Conservation (phyloP, 345 rosid species). For the Laguncularia racemosa region DNA sequence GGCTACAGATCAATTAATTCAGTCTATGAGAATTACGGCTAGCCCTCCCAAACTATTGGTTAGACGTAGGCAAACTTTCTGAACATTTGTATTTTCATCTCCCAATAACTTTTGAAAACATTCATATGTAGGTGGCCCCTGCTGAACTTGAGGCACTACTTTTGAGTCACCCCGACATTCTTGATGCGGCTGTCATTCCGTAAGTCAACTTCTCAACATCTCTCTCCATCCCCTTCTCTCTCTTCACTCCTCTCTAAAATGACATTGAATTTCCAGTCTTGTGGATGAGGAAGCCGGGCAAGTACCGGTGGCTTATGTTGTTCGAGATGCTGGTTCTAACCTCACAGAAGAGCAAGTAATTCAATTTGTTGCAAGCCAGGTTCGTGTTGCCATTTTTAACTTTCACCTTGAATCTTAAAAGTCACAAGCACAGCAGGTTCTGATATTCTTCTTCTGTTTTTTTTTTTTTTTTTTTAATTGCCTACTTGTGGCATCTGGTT, state of each 20-base stretch:
- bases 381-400: conserved; percentile 6
- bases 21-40: too few relatives aligned
- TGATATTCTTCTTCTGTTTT: not conserved
- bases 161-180: conserved; percentile 36
- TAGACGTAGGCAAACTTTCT: too few relatives aligned
- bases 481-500: not conserved
- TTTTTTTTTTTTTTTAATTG: too few relatives aligned
- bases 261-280: conserved; percentile 22
- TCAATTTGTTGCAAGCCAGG: conserved; percentile 50
- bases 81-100: too few relatives aligned
- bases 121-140: conserved; percentile 45
- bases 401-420: not conserved
- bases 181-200: conserved; percentile 62
- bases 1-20: not conserved
- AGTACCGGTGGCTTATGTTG: conserved; percentile 64
- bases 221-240: not conserved
- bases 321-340: conserved; percentile 29
- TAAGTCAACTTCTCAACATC: conserved; percentile 12
- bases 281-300: conserved; percentile 64
- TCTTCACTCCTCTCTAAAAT: not conserved
- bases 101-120: not conserved
- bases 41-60: too few relatives aligned
- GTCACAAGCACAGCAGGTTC: not conserved
- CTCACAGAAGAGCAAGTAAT: conserved; percentile 47
- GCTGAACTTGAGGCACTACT: conserved; percentile 64